Evolutionary conservation across 1,284 basidiomycete species (phyloP), one percentile per base, ranked within the genome.

Genomic region (Cryptococcus sp.): DNA sequence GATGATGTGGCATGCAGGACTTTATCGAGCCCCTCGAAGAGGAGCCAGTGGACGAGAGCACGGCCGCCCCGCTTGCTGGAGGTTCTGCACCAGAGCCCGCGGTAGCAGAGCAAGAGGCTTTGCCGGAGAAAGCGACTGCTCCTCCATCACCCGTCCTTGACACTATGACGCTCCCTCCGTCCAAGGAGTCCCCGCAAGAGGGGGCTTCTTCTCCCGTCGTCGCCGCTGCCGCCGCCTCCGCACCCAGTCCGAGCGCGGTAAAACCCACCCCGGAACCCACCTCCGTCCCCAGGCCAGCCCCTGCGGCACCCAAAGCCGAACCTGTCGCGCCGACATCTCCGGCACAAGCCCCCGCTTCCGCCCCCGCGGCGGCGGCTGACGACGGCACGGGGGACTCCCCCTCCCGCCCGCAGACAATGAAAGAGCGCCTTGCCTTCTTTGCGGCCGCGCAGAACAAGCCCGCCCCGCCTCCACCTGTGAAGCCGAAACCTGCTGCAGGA

Each of bases 401-500:
- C 11, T 55, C 62, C 38, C 61, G 55, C 28, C 57, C 57, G 5
- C 65, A 66, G 53, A 70, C 74, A 1, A 73, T 79, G 67, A 76
- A 76, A 56, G 76, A 78, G 48, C 72, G 77, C 5, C 64, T 80
- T 21, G 78, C 78, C 1, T 76, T 77, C 53, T 78, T 80, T 63
- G 70, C 72, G 46, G 70, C 71, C 12, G 67, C 71, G 2, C 68
- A 67, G 45, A 60, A 62, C 28, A 72, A 72, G 50, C 59, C 65
- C 2, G 56, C 80, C 1, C 83, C 84, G 18, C 81, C 82, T 2
- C 81, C 81, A 6, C 82, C 82, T 15, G 56, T 74, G 52, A 85
- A 85, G 55, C 87, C 85, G 1, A 91, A 89, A 71, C 88, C 76
- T 0, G 68, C 68, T 5, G 39, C 64, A 5, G 83, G 82, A 0